Conservation (phyloP, 345 rosid species). For the Carallia brachiata region DNA sequence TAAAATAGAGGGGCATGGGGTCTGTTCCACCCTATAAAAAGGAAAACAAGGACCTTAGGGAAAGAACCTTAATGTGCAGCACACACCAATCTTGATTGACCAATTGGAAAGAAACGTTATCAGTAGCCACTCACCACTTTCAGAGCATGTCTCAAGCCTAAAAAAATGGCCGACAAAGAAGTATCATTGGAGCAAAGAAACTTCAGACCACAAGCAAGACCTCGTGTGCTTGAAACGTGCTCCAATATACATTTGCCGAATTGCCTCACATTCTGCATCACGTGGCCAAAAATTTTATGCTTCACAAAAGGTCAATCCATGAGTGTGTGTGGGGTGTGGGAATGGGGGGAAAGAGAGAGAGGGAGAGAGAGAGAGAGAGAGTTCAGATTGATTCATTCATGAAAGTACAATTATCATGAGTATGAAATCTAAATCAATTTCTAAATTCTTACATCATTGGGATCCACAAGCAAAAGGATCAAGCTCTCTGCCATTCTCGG, state of each 20-base stretch:
- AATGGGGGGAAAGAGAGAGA: too few species aligned
- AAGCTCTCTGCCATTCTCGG: conserved; percentile 83
- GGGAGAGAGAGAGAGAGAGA: not conserved
- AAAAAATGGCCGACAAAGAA: conserved; percentile 54
- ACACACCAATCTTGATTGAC: conserved; percentile 12
- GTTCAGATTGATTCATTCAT: conserved; percentile 11
- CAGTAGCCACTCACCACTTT: conserved; percentile 51
- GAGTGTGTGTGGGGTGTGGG: too few species aligned
- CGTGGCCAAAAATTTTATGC: conserved; percentile 19
- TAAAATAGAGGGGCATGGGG: too few species aligned
- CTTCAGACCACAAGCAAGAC: conserved; percentile 79
- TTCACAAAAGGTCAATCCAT: conserved; percentile 14
- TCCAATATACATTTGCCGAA: conserved; percentile 84
- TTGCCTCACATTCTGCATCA: conserved; percentile 76
- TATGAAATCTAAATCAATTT: not conserved
- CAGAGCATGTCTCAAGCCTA: conserved; percentile 77
- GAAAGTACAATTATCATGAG: not conserved
- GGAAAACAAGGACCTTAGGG: not conserved
- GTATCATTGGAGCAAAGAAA: conserved; percentile 68
- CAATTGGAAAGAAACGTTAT: conserved; percentile 18
- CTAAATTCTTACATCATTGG: conserved; percentile 68
- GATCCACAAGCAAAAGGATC: conserved; percentile 82
- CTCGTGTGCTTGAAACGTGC: conserved; percentile 74
- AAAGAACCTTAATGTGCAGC: not conserved
- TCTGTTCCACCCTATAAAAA: not conserved